phyloP scores from a whole-genome alignment of 116 monocot species.

The Cymodocea nodosa region DNA sequence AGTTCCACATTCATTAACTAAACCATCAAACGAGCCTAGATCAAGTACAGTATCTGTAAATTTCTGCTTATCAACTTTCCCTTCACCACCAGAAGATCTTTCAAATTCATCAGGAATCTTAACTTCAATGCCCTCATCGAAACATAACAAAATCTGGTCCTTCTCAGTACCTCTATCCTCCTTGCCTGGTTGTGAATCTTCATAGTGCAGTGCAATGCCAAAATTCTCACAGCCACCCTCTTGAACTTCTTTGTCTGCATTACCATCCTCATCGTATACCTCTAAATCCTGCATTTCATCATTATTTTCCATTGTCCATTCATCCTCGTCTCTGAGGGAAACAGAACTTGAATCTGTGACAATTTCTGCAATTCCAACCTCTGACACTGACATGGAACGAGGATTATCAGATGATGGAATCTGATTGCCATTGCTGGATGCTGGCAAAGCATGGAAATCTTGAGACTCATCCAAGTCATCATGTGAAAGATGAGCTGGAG shows the following conservation, averaged over 20 bases:
- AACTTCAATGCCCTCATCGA: constrained; percentile 35
- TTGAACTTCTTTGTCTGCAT: constrained; percentile 38
- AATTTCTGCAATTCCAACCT: constrained; percentile 12
- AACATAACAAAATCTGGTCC: constrained; percentile 22
- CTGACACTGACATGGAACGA: constrained; percentile 11
- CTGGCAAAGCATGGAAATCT: constrained; percentile 34
- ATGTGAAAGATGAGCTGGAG: constrained; percentile 71
- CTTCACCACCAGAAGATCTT: constrained; percentile 12
- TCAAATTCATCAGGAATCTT: constrained; percentile 25
- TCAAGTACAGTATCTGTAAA: constrained; percentile 6
- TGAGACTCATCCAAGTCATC: constrained; percentile 77
- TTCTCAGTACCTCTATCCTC: constrained; percentile 12
- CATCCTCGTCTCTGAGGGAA: constrained; percentile 60
- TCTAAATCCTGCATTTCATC: constrained; percentile 41
- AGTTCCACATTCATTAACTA: constrained; percentile 5
- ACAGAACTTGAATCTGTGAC: constrained; percentile 17
- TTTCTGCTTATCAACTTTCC: constrained; percentile 4
- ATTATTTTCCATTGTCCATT: constrained; percentile 56
- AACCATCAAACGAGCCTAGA: neutral
- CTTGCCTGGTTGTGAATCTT: constrained; percentile 17
- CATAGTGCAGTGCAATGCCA: constrained; percentile 21
- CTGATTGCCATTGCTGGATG: constrained; percentile 29
- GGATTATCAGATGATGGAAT: constrained; percentile 36
- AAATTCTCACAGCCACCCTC: constrained; percentile 39
- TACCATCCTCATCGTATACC: constrained; percentile 55